Evolutionary conservation across 768 basidiomycete genomes (phyloP), one percentile per base, ranked within the genome.

Genomic region (Clitopilus hobsonii): DNA sequence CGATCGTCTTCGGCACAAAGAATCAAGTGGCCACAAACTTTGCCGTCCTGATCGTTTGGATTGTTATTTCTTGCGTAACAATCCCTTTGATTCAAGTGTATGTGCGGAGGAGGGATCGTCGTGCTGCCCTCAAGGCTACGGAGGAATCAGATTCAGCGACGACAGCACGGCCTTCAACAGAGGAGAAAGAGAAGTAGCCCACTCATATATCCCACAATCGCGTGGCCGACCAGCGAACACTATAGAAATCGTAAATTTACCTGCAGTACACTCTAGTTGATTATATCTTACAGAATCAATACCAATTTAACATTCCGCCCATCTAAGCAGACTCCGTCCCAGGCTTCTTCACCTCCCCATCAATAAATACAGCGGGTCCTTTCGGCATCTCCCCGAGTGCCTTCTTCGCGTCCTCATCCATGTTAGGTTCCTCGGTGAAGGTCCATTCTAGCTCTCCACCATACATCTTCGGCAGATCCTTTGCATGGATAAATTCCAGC

Each of bases 391-490:
- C 69, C 16, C 72, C 74, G 1, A 89, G 63, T 2, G 69, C 71
- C 27, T 67, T 66, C 56, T 70, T 76, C 5, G 83, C 70, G 5
- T 73, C 77, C 5, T 76, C 72, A 62, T 92, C 91, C 7, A 91
- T 72, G 25, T 63, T 67, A 2, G 91, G 90, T 38, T 81, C 81
- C 53, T 88, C 82, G 59, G 80, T 81, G 50, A 80, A 93, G 30
- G 72, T 71, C 85, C 86, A 94, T 8, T 82, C 81, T 26, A 94
- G 72, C 48, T 80, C 72, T 4, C 92, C 92, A 2, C 91, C 92
- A 64, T 92, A 94, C 16, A 70, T 68, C 51, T 74, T 77, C 0
- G 92, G 92, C 18, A 94, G 73, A 55, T 80, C 65, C 36, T 69
- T 56, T 2, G 62, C 60, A 49, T 79, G 58, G 14, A 82, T 66